Conservation (phyloP, 1,139 yeast species). For the Petasospora fabianii region DNA sequence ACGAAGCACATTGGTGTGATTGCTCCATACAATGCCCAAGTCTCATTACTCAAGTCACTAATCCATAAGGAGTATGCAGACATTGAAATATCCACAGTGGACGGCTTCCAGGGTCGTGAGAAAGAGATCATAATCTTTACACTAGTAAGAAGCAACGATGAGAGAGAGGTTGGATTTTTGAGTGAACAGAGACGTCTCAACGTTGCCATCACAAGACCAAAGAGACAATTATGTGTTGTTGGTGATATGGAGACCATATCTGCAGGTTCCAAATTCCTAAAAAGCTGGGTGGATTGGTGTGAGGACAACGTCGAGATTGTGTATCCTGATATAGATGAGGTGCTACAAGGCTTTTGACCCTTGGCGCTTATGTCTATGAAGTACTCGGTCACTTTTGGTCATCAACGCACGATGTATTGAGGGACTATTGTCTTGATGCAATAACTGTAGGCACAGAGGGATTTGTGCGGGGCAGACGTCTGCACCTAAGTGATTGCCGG, state of each 20-base stretch:
- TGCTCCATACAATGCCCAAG: constrained; percentile 90
- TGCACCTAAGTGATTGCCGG: too few relatives aligned
- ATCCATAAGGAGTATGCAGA: constrained; percentile 34
- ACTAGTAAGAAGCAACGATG: constrained; percentile 70
- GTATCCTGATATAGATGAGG: constrained; percentile 51
- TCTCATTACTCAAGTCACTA: constrained; percentile 47
- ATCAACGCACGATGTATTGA: too few relatives aligned
- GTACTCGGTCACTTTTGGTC: too few relatives aligned
- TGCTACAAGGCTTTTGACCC: constrained; percentile 14
- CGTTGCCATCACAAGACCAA: constrained; percentile 91
- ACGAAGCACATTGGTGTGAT: constrained; percentile 69
- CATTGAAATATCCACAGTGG: constrained; percentile 82
- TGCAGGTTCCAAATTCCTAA: constrained; percentile 45
- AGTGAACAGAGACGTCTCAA: constrained; percentile 69
- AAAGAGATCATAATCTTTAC: constrained; percentile 82
- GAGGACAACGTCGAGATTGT: constrained; percentile 65
- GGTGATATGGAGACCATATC: constrained; percentile 74
- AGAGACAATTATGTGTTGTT: constrained; percentile 76
- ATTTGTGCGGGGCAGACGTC: too few relatives aligned
- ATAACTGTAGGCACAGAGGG: too few relatives aligned
- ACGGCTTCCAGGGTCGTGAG: constrained; percentile 91
- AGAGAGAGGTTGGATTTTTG: constrained; percentile 69
- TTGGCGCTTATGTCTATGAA: too few relatives aligned
- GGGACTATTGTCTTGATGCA: too few relatives aligned
- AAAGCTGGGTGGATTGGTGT: constrained; percentile 68